Conservation (phyloP, 2,329 filamentous ascomycete genomes). For the Zopfia rhizophila region DNA sequence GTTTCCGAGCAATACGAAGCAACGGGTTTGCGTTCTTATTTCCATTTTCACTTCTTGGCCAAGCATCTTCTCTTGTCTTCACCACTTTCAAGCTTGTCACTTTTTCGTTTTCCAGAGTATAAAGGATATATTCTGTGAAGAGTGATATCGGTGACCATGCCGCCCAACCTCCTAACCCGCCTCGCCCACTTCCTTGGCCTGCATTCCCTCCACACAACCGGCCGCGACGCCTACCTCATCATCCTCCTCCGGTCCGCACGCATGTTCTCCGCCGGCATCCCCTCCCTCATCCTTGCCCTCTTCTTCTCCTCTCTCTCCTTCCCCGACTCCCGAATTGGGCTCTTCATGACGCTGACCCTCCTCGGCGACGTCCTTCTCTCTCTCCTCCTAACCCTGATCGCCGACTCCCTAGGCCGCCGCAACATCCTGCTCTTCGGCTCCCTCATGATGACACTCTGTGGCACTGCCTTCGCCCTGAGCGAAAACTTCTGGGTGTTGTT, state of each 20-base stretch:
- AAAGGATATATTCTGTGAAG: too few relatives aligned
- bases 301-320: slow-evolving; percentile 51
- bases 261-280: slow-evolving; percentile 51
- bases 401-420: slow-evolving; percentile 49
- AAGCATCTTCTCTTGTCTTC: too few relatives aligned
- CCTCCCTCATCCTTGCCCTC: slow-evolving; percentile 49
- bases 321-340: slow-evolving; percentile 48
- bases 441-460: slow-evolving; percentile 49
- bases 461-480: slow-evolving; percentile 46
- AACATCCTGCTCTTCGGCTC: slow-evolving; percentile 47
- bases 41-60: too few relatives aligned
- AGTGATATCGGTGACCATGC: too few relatives aligned
- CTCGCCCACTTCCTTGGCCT: slow-evolving; percentile 44
- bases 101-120: too few relatives aligned
- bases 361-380: slow-evolving; percentile 52
- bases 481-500: slow-evolving; percentile 52
- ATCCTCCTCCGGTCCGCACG: slow-evolving; percentile 54
- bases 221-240: slow-evolving; percentile 51
- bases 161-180: slow-evolving; percentile 34
- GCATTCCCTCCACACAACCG: slow-evolving; percentile 42
- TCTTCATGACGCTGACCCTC: slow-evolving; percentile 55
- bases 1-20: too few relatives aligned
- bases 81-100: too few relatives aligned
- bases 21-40: too few relatives aligned
- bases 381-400: slow-evolving; percentile 50